Base-by-base conservation (phyloP, 148 eudicot species). In the Bassia scoparia region DNA sequence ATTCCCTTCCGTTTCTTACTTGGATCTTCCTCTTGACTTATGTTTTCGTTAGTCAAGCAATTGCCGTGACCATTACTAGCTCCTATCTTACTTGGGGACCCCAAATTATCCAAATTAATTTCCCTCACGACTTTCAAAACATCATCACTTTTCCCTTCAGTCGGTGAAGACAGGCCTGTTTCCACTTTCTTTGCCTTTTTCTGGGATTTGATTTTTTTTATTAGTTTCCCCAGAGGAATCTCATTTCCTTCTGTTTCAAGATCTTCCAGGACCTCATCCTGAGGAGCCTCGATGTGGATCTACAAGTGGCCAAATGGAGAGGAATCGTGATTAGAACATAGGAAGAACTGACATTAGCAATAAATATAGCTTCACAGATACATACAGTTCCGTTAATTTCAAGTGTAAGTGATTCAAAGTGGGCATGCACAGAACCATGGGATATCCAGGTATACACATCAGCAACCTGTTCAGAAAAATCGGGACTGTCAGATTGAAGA, bases 141-240 rank as follows among this genome's bases (percentile, higher is more conserved):
- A 81, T 86, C 79, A 24, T 81, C 90, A 63, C 76, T 84, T 77
- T 84, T 79, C 63, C 70, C 71, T 73, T 68, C 83, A 72, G 77
- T 75, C 31, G 86, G 78, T 68, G 77, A 73, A 75, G 83, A 61
- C 78, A 74, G 83, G 17, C 77, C 81, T 76, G 76, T 86, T 67
- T 63, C 85, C 73, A 67, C 79, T 75, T 78, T 85, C 80, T 78
- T 89, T 58, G 82, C 85, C 87, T 95, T 79, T 74, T 86, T 89
- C 80, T 89, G 90, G 50, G 99, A 96, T 83, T 89, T 91, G 46
- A 95, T 76, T 37, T 77, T 90, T 83, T 92, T 87, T 72, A 95
- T 81, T 80, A 95, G 85, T 76, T 89, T 91, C 6, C 90, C 93
- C 65, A 95, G 81, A 74, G 99, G 99, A 72, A 91, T 81, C 55